Base-by-base conservation (phyloP, 164 flowering plant genomes). In the Tetracentron sinense region DNA sequence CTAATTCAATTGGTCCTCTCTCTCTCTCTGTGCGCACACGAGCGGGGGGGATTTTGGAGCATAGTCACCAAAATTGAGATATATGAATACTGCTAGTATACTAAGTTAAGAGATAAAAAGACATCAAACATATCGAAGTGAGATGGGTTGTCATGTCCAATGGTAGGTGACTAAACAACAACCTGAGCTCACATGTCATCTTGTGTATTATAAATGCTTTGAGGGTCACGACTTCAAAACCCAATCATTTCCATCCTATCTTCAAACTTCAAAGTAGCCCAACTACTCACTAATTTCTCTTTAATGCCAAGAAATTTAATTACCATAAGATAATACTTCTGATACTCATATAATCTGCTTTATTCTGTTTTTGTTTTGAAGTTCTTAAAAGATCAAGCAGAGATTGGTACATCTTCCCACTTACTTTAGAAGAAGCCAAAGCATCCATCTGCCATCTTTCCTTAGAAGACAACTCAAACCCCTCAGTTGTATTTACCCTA, bases 151-250 rank as follows among this genome's bases (percentile, higher is more conserved):
- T 58, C 73, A 64, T 64, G 67, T 62, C 47, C 57, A 62, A 65
- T 72, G 72, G 79, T 63, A 69, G 75, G 79, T 74, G 79, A 72
- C 72, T 59, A 67, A 60, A 59, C 78, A 74, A 76, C 77, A 76
- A 72, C 80, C 65, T 66, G 63, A 78, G 31, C 58, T 69, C 69
- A 70, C 73, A 61, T 51, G 69, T 64, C 70, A 49, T 47, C 60
- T 69, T 61, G 60, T 64, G 38, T 48, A 64, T 58, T 62, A 25
- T 58, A 65, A 62, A 66, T 16, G 38, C 14, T 29, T 55, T 30
- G 14, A 31, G 42, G 66, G 46, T 71, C 62, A 73, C 72, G 66
- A 68, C 65, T 70, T 62, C 69, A 58, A 38, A 54, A 23, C 48
- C 64, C 68, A 61, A 71, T 55, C 56, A 71, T 63, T 46, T 28